Base-by-base conservation (phyloP, 2,329 filamentous ascomycete genomes). In the Cordyceps tenuipes region DNA sequence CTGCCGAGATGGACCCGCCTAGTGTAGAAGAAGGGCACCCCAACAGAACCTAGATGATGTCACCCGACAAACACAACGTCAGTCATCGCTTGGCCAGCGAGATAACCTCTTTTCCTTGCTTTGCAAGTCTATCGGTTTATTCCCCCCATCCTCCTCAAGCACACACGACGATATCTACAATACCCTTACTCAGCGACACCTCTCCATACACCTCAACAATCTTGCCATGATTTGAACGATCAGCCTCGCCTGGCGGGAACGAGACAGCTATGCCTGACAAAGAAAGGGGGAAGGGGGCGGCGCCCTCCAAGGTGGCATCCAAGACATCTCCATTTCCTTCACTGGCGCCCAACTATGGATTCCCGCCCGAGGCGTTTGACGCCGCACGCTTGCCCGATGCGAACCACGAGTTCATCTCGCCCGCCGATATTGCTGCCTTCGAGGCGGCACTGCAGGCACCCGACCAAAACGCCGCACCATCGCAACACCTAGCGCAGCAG, bases 361-460 rank as follows among this genome's bases (percentile, higher is more conserved):
- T 85, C 68, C 77, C 81, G 5, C 70, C 77, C 46, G 79, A 86
- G 64, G 83, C 82, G 50, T 91, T 88, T 75, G 88, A 94, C 72
- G 78, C 82, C 62, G 79, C 80, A 17, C 77, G 76, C 43, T 80
- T 97, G 21, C 92, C 91, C n/a, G 91, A 96, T 72, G 84, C 80
- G 72, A 82, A 92, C 71, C 81, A 82, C 68, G 85, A 94, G 60
- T 97, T 97, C 70, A 79, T 95, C 66, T 75, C 82, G 49, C 78
- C 86, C 46, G 84, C 84, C 62, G 88, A 96, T 69, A 78, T 96
- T 36, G 79, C 82, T 43, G 86, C 88, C 59, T 97, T 97, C 72
- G 86, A 88, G 62, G 84, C 83, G 62, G 93, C 93, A 8, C 82
- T 97, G 9, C 82, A 85, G n/a, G 90, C 89, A 1, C 91, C 92